Conservation (phyloP, 2,329 filamentous ascomycete species). For the Botrytis fragariae region DNA sequence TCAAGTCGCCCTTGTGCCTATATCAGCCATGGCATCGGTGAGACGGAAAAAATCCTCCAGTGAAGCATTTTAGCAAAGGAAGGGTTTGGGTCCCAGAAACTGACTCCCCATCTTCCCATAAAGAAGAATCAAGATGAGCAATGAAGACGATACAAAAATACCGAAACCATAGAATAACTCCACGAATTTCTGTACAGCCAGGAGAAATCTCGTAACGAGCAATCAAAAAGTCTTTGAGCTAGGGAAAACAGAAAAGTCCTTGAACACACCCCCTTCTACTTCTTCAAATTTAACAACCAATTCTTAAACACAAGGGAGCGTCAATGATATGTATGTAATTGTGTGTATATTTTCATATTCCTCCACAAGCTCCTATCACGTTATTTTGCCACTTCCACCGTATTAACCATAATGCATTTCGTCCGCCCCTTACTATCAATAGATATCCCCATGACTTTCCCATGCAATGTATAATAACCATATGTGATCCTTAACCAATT, state of each 20-base stretch:
- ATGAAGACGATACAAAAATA: not conserved
- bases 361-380: not conserved
- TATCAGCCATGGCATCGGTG: not conserved
- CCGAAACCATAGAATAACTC: not conserved
- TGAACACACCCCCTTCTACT: no score
- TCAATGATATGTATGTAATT: not conserved
- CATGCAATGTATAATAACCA: not conserved
- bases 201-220: not conserved
- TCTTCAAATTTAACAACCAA: not conserved
- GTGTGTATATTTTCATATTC: not conserved
- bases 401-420: slow-evolving; percentile 3
- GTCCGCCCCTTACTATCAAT: not conserved
- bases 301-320: not conserved
- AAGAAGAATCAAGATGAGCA: not conserved
- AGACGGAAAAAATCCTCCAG: not conserved
- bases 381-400: not conserved
- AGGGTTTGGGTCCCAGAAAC: not conserved
- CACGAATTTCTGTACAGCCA: no score
- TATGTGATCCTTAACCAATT: not conserved
- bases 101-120: accelerated
- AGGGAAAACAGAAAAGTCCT: not conserved
- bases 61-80: not conserved
- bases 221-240: not conserved
- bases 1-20: not conserved
- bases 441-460: not conserved